A percentile compares a stretch with the other conserved stretches of the same genome.
phyloP scores from a whole-genome alignment of 164 flowering plant species.

The Nymphaea thermarum region DNA sequence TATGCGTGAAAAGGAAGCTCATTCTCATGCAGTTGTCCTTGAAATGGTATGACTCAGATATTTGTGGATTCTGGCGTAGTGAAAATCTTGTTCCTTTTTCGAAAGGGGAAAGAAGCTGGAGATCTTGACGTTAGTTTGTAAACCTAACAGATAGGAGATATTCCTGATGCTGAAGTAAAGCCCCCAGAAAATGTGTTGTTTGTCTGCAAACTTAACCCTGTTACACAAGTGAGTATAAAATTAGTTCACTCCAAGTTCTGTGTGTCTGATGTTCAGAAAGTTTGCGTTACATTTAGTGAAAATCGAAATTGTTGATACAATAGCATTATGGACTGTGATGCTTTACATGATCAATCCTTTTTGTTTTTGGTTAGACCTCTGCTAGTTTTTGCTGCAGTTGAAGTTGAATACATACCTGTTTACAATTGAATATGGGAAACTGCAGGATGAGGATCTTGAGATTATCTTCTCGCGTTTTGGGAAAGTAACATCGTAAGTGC shows the following conservation, averaged over 20 bases:
- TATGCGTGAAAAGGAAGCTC: constrained; percentile 67
- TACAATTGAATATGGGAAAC: not conserved
- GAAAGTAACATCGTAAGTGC: constrained; percentile 69
- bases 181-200: constrained; percentile 94
- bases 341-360: too few species aligned
- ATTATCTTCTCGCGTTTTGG: constrained; percentile 97
- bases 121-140: not conserved
- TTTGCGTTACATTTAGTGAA: too few species aligned
- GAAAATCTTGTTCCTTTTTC: too few species aligned
- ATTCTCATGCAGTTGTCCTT: constrained; percentile 88
- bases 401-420: not conserved
- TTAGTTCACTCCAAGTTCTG: too few species aligned
- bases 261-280: too few species aligned
- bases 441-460: constrained; percentile 89
- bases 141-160: constrained; percentile 74
- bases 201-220: constrained; percentile 95
- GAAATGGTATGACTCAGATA: constrained; percentile 51
- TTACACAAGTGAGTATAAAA: constrained; percentile 65
- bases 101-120: too few species aligned
- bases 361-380: not conserved
- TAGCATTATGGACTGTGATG: too few species aligned
- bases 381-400: too few species aligned
- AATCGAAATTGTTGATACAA: too few species aligned
- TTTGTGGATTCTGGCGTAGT: too few species aligned
- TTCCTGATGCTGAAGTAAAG: constrained; percentile 92